Base-by-base conservation (phyloP, 2,329 filamentous ascomycete species). In the Colletotrichum spaethianum region DNA sequence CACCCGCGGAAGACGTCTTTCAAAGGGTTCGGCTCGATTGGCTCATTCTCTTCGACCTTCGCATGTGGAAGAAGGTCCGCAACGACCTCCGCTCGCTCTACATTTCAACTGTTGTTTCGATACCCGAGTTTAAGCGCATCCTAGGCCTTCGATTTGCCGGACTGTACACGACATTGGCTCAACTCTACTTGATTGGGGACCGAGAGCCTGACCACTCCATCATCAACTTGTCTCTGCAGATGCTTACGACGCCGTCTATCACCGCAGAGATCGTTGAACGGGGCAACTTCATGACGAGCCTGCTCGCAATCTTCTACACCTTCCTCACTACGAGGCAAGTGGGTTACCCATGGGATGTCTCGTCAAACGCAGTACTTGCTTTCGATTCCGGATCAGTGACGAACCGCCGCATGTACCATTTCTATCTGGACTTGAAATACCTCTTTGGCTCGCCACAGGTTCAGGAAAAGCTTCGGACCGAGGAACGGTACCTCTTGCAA, bases 191-290 rank as follows among this genome's bases (percentile, higher is more conserved):
- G 38, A 96, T 99, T 75, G 96, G 96, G 18, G 96, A 99, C 79
- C 89, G 96, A 74, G 96, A 99, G 80, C 96, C 96, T 2, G 96
- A 99, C 78, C 96, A 98, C 82, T 98, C 96, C 14, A 98, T 99
- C 79, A 98, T 99, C 86, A 98, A 98, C 79, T 90, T 99, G 46
- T 98, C 96, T 5, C 86, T 98, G 38, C 96, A 99, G 80, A 97
- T 99, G 90, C 86, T 99, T 74, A 99, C 96, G 0, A 98, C 96
- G 0, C 95, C 96, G 1, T 97, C 96, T 0, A 98, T 99, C 75
- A 98, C 96, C 0, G 93, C 95, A 55, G 97, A 99, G 82, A 93
- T 98, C 61, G 94, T 99, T 11, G 94, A 98, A 78, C 90, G 95
- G 56, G 96, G 95, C 36, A 99, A 99, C 81, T 99, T 99, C 79